Evolutionary conservation across 345 rosid species (phyloP).

Genomic region (Acer negundo): DNA sequence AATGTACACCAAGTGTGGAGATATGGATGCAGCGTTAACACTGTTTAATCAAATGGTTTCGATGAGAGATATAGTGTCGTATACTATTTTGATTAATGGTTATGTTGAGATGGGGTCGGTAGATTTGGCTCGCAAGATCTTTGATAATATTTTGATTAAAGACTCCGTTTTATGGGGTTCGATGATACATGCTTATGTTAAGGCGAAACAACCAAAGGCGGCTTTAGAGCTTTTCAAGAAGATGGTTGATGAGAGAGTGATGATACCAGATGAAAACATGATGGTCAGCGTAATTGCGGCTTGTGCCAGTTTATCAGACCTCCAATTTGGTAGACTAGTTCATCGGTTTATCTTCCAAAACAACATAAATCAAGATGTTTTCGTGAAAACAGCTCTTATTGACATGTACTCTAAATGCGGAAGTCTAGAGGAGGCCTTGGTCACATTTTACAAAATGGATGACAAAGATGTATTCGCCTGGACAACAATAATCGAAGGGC

Average conservation of each 20-base stretch:
- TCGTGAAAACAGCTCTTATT: conserved; percentile 32
- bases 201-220: conserved; percentile 19
- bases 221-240: conserved; percentile 29
- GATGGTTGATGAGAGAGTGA: conserved; percentile 22
- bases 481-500: conserved; percentile 38
- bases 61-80: conserved; percentile 19
- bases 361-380: conserved; percentile 24
- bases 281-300: conserved; percentile 31
- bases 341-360: conserved; percentile 24
- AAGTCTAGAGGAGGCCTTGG: conserved; percentile 30
- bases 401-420: conserved; percentile 38
- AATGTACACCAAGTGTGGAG: conserved; percentile 24
- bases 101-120: conserved; percentile 26
- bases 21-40: conserved; percentile 18
- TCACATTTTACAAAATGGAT: conserved; percentile 37
- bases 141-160: conserved; percentile 21
- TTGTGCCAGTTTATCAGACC: conserved; percentile 30
- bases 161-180: conserved; percentile 31
- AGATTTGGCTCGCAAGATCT: conserved; percentile 23
- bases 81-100: conserved; percentile 32
- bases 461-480: conserved; percentile 28
- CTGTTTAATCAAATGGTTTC: conserved; percentile 23
- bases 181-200: conserved; percentile 27
- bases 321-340: conserved; percentile 22
- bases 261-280: conserved; percentile 26